Base-by-base conservation (phyloP, 768 basidiomycete species). In the Hortiboletus campestris region DNA sequence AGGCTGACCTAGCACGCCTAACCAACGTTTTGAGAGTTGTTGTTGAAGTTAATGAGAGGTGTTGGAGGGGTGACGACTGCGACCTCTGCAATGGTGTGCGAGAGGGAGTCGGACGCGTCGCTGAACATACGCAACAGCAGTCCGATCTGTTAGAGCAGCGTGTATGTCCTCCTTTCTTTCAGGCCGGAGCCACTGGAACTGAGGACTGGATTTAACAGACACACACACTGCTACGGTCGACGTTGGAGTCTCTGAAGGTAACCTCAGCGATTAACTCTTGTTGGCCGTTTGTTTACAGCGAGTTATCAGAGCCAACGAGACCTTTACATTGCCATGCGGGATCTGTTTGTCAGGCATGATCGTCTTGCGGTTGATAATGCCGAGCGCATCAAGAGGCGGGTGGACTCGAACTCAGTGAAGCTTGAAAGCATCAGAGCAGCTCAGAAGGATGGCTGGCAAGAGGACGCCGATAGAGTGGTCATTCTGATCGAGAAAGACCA, bases 281-380 rank as follows among this genome's bases (percentile, higher is more conserved):
- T 39, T 55, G 61, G 59, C 49, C 35, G 22, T 47, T 49, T 40
- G 42, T 52, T 59, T 9, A 68, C 39, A 19, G 22, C 29, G 22
- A 52, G 4, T 56, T 41, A 35, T 42, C 74, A 94, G 84, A 74
- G 74, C 44, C 85, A 97, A 72, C 84, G 91, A 29, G 91, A 95
- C 68, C 77, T 98, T 9, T 95, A 94, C 67, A 76, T 94, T 47
- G 87, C 93, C 7, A 88, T 88, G 67, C 84, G 91, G 36, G 94
- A 97, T 63, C 78, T 96, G 8, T 89, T 95, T 67, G 77, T 86
- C 50, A 84, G 94, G 20, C 88, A 93, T 61, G 93, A 95, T 59
- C 84, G 91, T n/a, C 79, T 95, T 41, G 91, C 93, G 0, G 79
- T 85, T 38, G 96, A 98, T 66, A 85, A 89, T 59, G 91, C 94